Conservation (phyloP, 2,329 filamentous ascomycete genomes). For the Coniochaeta prunicola region DNA sequence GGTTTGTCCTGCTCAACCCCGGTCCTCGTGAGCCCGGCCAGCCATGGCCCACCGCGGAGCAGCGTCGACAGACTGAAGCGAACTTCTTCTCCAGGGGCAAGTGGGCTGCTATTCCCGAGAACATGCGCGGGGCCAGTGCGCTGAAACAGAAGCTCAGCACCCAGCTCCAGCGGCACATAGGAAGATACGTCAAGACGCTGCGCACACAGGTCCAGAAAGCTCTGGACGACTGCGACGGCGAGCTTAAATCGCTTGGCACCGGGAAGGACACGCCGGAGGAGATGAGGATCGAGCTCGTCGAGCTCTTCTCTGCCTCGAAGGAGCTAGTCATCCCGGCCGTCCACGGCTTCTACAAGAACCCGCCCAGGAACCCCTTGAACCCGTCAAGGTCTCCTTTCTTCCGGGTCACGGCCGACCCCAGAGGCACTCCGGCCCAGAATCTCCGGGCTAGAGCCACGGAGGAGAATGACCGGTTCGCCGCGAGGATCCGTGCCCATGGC, state of each 20-base stretch:
- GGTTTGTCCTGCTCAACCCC: constrained; percentile 44
- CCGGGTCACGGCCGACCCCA: constrained; percentile 38
- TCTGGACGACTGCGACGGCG: constrained; percentile 38
- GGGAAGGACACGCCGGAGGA: constrained; percentile 45
- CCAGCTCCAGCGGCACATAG: constrained; percentile 44
- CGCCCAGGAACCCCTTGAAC: constrained; percentile 42
- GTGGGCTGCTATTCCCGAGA: constrained; percentile 38
- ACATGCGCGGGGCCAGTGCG: constrained; percentile 38
- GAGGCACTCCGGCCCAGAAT: constrained; percentile 43
- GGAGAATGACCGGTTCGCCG: constrained; percentile 42
- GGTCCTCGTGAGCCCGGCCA: constrained; percentile 34
- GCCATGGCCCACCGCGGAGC: constrained; percentile 32
- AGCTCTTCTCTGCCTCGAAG: constrained; percentile 44
- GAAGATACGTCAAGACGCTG: constrained; percentile 41
- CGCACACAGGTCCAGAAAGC: constrained; percentile 43
- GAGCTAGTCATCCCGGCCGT: constrained; percentile 47
- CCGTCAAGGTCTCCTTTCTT: constrained; percentile 45
- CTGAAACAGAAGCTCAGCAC: constrained; percentile 40
- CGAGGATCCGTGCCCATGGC: constrained; percentile 40
- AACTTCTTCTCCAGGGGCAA: constrained; percentile 43
- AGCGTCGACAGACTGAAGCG: constrained; percentile 33
- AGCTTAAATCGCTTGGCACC: constrained; percentile 41
- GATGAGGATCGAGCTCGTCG: constrained; percentile 46
- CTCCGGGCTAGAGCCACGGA: constrained; percentile 42
- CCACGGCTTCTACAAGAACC: constrained; percentile 49